Percentiles rank a stretch among this genome's conserved stretches.
These are phyloP conservation scores for Aleurites moluccanus DNA, from an alignment of 441 rosid species.

Conservation along the genomic window DNA sequence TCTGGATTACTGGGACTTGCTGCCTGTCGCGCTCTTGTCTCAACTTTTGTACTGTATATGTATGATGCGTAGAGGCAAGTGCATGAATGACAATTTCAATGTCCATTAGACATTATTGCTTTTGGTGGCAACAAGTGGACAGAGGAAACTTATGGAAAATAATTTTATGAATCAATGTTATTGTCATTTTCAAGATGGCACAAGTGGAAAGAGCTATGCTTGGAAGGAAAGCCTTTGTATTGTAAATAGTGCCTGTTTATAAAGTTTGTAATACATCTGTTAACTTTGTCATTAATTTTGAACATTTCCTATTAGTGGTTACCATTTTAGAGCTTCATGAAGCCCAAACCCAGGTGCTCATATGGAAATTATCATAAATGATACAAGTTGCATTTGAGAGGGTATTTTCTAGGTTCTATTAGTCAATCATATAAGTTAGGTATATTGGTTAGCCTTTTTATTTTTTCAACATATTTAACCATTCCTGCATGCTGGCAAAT, in stretches of 20 bases:
- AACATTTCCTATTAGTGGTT: background rate
- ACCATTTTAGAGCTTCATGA: background rate
- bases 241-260: background rate
- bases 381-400: background rate
- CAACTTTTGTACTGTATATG: background rate
- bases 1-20: background rate
- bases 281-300: background rate
- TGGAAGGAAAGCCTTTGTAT: constrained; percentile 7
- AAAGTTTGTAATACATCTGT: background rate
- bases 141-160: too few species aligned
- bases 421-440: background rate
- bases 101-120: background rate
- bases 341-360: too few species aligned
- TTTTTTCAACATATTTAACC: too few species aligned
- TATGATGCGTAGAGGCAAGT: background rate
- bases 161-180: background rate
- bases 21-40: background rate
- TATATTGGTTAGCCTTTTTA: too few species aligned
- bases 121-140: background rate
- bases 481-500: background rate
- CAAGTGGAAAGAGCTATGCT: background rate
- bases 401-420: background rate
- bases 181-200: background rate
- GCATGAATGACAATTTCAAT: background rate
- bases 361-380: background rate